These are phyloP conservation scores for Gypsophila paniculata DNA, from an alignment of 179 eudicot genomes.

Conservation along the genomic window DNA sequence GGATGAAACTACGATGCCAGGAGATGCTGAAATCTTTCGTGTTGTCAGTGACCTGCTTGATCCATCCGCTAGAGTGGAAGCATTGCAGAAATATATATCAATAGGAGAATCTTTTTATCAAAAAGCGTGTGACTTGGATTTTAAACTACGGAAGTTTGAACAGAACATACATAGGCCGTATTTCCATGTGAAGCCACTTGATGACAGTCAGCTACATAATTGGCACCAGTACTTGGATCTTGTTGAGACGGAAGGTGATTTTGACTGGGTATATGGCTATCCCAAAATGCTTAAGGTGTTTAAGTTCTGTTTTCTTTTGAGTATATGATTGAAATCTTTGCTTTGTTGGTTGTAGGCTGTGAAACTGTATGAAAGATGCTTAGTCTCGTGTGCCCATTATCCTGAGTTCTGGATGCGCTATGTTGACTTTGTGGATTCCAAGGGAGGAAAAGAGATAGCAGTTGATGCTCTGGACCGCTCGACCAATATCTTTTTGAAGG, in stretches of 20 bases:
- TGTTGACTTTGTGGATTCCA: slow-evolving; percentile 70
- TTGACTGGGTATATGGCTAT: slow-evolving; percentile 69
- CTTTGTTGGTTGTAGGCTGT: slow-evolving; percentile 47
- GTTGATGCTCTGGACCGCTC: slow-evolving; percentile 71
- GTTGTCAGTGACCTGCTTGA: slow-evolving; percentile 54
- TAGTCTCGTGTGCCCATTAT: slow-evolving; percentile 75
- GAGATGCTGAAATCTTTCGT: slow-evolving; percentile 46
- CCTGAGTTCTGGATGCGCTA: slow-evolving; percentile 97
- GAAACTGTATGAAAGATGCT: slow-evolving; percentile 84
- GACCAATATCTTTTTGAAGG: slow-evolving; percentile 67
- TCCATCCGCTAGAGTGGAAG: slow-evolving; percentile 50
- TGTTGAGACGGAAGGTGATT: slow-evolving; percentile 69
- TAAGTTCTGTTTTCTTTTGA: background rate
- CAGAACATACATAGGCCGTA: slow-evolving; percentile 49
- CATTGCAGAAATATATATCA: slow-evolving; percentile 51
- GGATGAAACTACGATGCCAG: slow-evolving; percentile 28
- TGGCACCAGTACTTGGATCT: slow-evolving; percentile 84
- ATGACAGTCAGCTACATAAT: slow-evolving; percentile 62
- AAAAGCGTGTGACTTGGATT: slow-evolving; percentile 53
- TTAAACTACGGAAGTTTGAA: slow-evolving; percentile 58
- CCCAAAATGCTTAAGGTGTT: slow-evolving; percentile 18
- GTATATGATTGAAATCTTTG: slow-evolving; percentile 1
- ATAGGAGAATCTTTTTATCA: slow-evolving; percentile 53
- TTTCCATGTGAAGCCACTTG: slow-evolving; percentile 66
- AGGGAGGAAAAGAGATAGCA: slow-evolving; percentile 77